Evolutionary conservation across 1,284 basidiomycete genomes (phyloP).

Genomic region (Puccinia polysora): DNA sequence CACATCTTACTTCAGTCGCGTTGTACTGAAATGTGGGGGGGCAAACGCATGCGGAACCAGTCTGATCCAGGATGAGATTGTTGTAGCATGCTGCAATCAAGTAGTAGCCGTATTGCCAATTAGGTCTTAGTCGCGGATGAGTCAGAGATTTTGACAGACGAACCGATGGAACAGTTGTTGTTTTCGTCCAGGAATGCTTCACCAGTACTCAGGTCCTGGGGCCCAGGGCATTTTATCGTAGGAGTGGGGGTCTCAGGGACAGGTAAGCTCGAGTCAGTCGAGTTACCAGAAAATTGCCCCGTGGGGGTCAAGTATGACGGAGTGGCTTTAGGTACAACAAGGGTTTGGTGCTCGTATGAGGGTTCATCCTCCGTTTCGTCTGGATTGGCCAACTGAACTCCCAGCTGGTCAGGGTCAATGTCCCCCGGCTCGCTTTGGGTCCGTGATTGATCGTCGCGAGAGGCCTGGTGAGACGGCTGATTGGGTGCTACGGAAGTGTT

Average conservation of each 20-base stretch:
- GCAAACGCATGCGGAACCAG: slow-evolving; percentile 30
- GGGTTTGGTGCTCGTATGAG: no score
- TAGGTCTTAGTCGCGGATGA: neutral
- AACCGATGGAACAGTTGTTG: slow-evolving; percentile 34
- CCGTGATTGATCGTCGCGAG: no score
- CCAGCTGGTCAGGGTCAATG: no score
- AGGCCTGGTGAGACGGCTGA: no score
- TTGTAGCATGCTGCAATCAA: slow-evolving; percentile 30
- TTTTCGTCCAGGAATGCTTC: slow-evolving; percentile 4
- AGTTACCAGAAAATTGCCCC: no score
- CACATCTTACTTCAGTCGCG: slow-evolving; percentile 12
- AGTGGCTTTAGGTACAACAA: no score
- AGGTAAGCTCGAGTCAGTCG: no score
- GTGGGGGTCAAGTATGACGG: no score
- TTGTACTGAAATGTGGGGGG: slow-evolving; percentile 29
- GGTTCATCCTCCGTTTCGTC: no score
- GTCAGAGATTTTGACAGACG: neutral
- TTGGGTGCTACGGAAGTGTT: no score
- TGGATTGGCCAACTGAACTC: no score
- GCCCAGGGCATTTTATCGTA: slow-evolving; percentile 19
- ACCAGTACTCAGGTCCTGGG: slow-evolving; percentile 18
- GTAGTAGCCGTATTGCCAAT: neutral
- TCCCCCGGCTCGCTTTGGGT: no score
- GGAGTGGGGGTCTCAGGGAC: slow-evolving; percentile 7
- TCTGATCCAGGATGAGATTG: slow-evolving; percentile 15